Evolutionary conservation across 1,139 yeast genomes (phyloP).

Genomic region (Candida pseudoviswanathii): DNA sequence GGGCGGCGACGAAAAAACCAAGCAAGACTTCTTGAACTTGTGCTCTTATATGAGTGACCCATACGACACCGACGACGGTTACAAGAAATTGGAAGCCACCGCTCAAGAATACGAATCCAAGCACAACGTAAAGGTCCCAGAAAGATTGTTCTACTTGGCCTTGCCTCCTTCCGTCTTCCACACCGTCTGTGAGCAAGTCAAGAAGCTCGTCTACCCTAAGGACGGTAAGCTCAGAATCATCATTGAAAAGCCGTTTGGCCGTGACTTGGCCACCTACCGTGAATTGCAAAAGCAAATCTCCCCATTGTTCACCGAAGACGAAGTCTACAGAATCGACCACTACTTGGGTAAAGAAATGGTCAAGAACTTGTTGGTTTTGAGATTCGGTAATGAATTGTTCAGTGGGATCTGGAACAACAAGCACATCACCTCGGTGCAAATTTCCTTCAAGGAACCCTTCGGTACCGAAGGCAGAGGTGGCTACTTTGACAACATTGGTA

Average conservation of each 20-base stretch:
- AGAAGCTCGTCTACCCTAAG: conserved; percentile 64
- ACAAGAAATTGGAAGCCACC: conserved; percentile 51
- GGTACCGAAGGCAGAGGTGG: conserved; percentile 99
- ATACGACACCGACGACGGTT: conserved; percentile 81
- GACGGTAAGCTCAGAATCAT: conserved; percentile 77
- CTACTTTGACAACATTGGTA: conserved; percentile 92
- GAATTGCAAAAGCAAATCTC: conserved; percentile 75
- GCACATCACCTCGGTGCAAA: conserved; percentile 77
- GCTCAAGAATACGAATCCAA: conserved; percentile 62
- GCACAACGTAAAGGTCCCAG: conserved; percentile 45
- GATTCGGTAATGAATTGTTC: conserved; percentile 88
- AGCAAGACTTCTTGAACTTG: conserved; percentile 64
- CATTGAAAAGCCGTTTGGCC: conserved; percentile 98
- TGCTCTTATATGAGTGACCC: conserved; percentile 74
- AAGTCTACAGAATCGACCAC: conserved; percentile 93
- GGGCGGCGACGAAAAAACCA: conserved; percentile 48
- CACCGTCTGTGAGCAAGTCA: conserved; percentile 73
- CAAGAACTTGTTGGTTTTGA: conserved; percentile 81
- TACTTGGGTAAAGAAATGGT: conserved; percentile 98
- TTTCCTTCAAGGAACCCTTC: conserved; percentile 92
- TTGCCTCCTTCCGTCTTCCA: conserved; percentile 93
- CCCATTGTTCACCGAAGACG: conserved; percentile 89
- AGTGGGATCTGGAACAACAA: conserved; percentile 86
- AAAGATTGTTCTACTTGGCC: conserved; percentile 87
- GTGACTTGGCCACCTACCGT: conserved; percentile 77